Evolutionary conservation across 2,329 filamentous ascomycete species (phyloP).

Genomic region (Graphilbum fragrans): DNA sequence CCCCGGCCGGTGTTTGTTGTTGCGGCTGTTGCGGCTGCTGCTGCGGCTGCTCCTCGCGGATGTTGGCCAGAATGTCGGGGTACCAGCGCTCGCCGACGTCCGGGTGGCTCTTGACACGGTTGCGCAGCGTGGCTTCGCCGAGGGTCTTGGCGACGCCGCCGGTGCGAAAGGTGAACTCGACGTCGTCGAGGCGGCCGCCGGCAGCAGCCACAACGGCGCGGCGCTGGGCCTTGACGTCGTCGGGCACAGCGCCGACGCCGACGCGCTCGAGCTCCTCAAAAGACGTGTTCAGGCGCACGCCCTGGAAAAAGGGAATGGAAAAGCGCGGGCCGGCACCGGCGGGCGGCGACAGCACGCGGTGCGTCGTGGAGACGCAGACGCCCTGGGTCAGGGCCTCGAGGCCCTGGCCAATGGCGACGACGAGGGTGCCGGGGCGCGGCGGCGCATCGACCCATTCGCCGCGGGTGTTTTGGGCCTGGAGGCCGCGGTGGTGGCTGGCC

Average conservation of each 20-base stretch:
- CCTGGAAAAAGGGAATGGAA: conserved; percentile 81
- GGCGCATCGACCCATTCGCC: conserved; percentile 77
- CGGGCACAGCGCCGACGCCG: conserved; percentile 46
- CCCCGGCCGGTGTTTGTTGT: too few species aligned
- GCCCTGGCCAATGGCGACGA: conserved; percentile 80
- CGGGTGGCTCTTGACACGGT: conserved; percentile 74
- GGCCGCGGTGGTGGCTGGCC: conserved; percentile 59
- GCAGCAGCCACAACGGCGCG: conserved; percentile 38
- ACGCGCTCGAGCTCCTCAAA: conserved; percentile 63
- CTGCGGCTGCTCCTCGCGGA: conserved; percentile 44
- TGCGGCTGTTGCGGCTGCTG: conserved; percentile 9
- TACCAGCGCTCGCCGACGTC: conserved; percentile 80
- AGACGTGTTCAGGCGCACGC: conserved; percentile 64
- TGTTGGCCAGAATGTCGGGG: conserved; percentile 46
- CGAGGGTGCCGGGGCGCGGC: conserved; percentile 63
- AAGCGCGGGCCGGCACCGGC: conserved; percentile 61
- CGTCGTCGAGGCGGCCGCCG: conserved; percentile 53
- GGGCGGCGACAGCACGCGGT: conserved; percentile 64
- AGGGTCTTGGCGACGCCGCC: conserved; percentile 55
- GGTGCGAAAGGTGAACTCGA: conserved; percentile 75
- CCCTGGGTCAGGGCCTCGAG: conserved; percentile 76
- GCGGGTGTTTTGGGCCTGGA: conserved; percentile 71
- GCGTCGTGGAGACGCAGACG: conserved; percentile 72
- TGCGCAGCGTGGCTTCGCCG: conserved; percentile 75
- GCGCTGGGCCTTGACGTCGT: conserved; percentile 49